These are phyloP conservation scores for Linaria vulgaris DNA, from an alignment of 257 asterid species.

Conservation along the genomic window DNA sequence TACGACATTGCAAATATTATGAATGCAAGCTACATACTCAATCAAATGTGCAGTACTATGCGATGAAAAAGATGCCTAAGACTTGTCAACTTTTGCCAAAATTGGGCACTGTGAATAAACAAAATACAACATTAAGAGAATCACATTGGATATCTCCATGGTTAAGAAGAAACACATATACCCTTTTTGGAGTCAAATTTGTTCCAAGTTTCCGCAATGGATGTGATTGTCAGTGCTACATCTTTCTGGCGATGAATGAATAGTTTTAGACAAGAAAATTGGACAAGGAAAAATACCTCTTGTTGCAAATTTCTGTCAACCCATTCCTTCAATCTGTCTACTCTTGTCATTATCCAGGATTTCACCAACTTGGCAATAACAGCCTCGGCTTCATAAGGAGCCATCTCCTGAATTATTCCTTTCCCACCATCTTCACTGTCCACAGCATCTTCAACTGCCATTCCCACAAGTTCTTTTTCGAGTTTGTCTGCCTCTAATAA, in stretches of 20 bases:
- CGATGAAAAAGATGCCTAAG: too few species aligned
- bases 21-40: too few species aligned
- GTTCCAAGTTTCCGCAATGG: not conserved
- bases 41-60: too few species aligned
- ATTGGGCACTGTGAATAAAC: too few species aligned
- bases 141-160: too few species aligned
- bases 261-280: not conserved
- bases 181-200: not conserved
- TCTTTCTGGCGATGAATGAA: not conserved
- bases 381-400: slow-evolving; percentile 88
- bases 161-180: not conserved
- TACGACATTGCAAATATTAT: too few species aligned
- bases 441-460: slow-evolving; percentile 86
- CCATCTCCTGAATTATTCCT: slow-evolving; percentile 87
- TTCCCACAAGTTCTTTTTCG: slow-evolving; percentile 83
- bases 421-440: slow-evolving; percentile 99
- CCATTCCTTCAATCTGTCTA: slow-evolving; percentile 83
- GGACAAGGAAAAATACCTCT: slow-evolving; percentile 55
- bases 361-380: slow-evolving; percentile 67
- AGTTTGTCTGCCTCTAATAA: slow-evolving; percentile 83
- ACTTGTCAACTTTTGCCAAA: too few species aligned
- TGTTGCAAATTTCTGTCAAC: slow-evolving; percentile 75
- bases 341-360: slow-evolving; percentile 77
- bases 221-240: slow-evolving; percentile 15
- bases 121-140: too few species aligned